Evolutionary conservation across 495 filamentous ascomycete species (phyloP), one percentile per base, ranked within the genome.

Genomic region (Neurospora terricola): DNA sequence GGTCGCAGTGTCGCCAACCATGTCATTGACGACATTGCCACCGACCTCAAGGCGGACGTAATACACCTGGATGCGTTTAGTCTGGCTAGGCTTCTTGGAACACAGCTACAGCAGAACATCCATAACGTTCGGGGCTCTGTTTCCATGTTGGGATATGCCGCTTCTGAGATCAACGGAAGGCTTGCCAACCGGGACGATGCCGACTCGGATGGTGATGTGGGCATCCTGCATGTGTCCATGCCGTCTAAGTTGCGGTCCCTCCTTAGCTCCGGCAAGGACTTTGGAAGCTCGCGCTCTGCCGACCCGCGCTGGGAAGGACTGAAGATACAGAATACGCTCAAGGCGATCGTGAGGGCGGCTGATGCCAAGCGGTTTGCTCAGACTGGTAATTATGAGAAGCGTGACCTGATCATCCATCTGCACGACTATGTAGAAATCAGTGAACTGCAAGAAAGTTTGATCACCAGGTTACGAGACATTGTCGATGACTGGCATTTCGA

Each of bases 341-440:
- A 85, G 16, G 76, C 81, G 43, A 72, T 87, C 12, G 71, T 85
- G 4, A 71, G 72, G 37, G 76, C 78, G 14, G 81, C 78, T 8
- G 76, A 80, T 45, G 73, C 72, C n/a, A 78, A 79, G 54, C 71
- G 76, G 66, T 43, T 70, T 36, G 27, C 69, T 12, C 34, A 27
- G 54, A 36, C 9, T 23, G n/a, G 59, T 38, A 54, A 68, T 10
- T 45, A 27, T 27, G 10, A 38, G 38, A 72, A 79, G 11, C 76
- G 78, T 45, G 76, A 77, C 59, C 76, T 86, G 1, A 93, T 98
- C 72, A 82, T 99, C 10, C 91, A 94, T 69, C 81, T 98, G 11
- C 88, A 91, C 75, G 94, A 97, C 78, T 93, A 93, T 77, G 88
- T 88, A 36, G 92, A 96, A 59, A 84, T 98, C 14, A 87, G 86